These are phyloP conservation scores for Diacronema lutheri DNA, from an alignment of 78 protist species.

Conservation along the genomic window DNA sequence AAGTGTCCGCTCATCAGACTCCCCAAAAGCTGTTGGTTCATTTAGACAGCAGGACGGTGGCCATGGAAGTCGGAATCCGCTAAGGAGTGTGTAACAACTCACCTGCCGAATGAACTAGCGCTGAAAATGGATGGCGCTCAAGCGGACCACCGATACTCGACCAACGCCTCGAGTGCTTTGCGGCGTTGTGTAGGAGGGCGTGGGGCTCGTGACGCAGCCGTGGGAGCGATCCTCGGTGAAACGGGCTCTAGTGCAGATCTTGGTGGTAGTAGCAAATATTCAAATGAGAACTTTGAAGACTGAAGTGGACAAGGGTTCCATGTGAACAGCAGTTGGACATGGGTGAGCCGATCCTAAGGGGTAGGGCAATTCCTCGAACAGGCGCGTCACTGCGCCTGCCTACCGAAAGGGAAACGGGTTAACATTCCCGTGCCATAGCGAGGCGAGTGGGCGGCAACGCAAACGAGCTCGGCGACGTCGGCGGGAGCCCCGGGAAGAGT, in stretches of 20 bases:
- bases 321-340: constrained; percentile 70
- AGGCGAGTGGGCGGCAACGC: constrained; percentile 42
- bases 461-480: constrained; percentile 50
- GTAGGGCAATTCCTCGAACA: constrained; percentile 24
- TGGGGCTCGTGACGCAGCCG: constrained; percentile 62
- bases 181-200: constrained; percentile 73
- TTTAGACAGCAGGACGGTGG: constrained; percentile 87
- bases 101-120: constrained; percentile 84
- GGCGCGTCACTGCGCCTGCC: not conserved
- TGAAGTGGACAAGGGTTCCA: constrained; percentile 85
- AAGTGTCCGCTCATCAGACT: constrained; percentile 66
- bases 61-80: constrained; percentile 80
- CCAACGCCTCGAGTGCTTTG: constrained; percentile 40
- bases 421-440: constrained; percentile 70
- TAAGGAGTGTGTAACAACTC: constrained; percentile 90
- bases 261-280: constrained; percentile 88
- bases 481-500: constrained; percentile 66
- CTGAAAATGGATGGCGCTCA: constrained; percentile 91
- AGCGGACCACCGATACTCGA: constrained; percentile 67
- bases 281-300: constrained; percentile 82
- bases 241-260: constrained; percentile 78
- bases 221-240: constrained; percentile 61
- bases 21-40: constrained; percentile 84
- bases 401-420: constrained; percentile 84
- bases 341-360: constrained; percentile 85